Evolutionary conservation across 179 eudicot species (phyloP).

Genomic region (Pouteria campechiana): DNA sequence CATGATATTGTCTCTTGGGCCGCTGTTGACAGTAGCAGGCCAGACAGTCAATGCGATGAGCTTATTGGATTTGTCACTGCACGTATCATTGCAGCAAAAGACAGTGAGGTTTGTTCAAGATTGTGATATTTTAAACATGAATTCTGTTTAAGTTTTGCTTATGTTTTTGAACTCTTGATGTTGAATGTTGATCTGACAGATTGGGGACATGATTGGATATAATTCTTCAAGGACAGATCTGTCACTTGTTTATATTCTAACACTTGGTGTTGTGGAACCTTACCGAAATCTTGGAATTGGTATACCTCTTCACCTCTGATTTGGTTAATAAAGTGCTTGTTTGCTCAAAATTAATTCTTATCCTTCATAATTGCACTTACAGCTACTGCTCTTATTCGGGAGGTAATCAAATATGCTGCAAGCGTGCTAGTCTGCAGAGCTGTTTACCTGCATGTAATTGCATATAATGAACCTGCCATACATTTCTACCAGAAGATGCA

Average conservation of each 20-base stretch:
- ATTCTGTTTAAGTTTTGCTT: neutral
- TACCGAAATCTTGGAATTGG: constrained; percentile 94
- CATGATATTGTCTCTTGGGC: constrained; percentile 88
- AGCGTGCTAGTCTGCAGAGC: constrained; percentile 66
- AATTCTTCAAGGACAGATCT: constrained; percentile 57
- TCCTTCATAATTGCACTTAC: constrained; percentile 11
- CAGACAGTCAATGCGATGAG: constrained; percentile 55
- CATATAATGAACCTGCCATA: constrained; percentile 84
- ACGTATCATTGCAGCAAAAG: constrained; percentile 57
- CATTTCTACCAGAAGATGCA: constrained; percentile 82
- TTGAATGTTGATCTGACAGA: constrained; percentile 28
- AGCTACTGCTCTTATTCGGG: constrained; percentile 75
- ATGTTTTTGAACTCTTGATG: neutral
- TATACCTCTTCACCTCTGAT: constrained; percentile 4
- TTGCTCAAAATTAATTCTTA: no score
- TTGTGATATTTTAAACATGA: neutral
- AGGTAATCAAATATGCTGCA: constrained; percentile 77
- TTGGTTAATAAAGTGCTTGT: neutral
- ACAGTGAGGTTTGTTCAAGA: constrained; percentile 56
- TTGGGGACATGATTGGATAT: constrained; percentile 63
- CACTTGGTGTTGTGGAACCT: constrained; percentile 88
- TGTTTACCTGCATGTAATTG: constrained; percentile 86
- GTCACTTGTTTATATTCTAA: constrained; percentile 74
- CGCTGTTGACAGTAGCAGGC: constrained; percentile 84
- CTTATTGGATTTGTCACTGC: constrained; percentile 94